Conservation (phyloP, 352 stramenopile species). For the Phytophthora brassicae region DNA sequence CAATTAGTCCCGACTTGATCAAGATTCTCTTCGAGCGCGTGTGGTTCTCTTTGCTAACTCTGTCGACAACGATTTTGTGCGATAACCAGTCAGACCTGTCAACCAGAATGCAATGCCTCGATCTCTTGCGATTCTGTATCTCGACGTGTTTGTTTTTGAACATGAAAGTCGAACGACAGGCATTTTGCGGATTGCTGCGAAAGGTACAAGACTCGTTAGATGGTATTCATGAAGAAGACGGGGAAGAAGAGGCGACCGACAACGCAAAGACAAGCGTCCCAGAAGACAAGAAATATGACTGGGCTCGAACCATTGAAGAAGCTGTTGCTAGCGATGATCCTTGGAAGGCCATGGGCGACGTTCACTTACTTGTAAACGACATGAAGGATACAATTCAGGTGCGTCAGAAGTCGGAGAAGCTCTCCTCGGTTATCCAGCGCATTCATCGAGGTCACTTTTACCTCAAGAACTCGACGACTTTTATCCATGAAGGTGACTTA, state of each 20-base stretch:
- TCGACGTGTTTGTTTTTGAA: constrained; percentile 83
- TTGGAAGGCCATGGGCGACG: constrained; percentile 84
- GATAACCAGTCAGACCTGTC: constrained; percentile 78
- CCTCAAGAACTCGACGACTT: constrained; percentile 93
- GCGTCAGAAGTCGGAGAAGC: constrained; percentile 75
- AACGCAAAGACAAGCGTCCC: neutral
- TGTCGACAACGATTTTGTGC: constrained; percentile 83
- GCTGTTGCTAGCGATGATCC: constrained; percentile 66
- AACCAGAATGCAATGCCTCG: constrained; percentile 79
- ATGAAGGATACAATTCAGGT: constrained; percentile 90
- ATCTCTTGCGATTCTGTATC: constrained; percentile 79
- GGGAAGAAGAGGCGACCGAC: constrained; percentile 13
- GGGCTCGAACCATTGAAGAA: constrained; percentile 68
- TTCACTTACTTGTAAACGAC: constrained; percentile 88
- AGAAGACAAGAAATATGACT: constrained; percentile 31
- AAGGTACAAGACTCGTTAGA: constrained; percentile 73
- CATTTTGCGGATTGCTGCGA: constrained; percentile 73
- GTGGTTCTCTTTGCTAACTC: constrained; percentile 95
- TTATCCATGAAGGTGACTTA: constrained; percentile 94
- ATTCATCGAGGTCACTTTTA: constrained; percentile 93
- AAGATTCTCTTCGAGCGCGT: constrained; percentile 91
- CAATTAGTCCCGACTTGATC: constrained; percentile 90
- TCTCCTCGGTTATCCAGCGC: constrained; percentile 84
- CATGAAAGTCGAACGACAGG: constrained; percentile 74
- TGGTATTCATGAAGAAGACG: constrained; percentile 3